Base-by-base conservation (phyloP, 2,329 filamentous ascomycete genomes). In the Cercospora janseana region DNA sequence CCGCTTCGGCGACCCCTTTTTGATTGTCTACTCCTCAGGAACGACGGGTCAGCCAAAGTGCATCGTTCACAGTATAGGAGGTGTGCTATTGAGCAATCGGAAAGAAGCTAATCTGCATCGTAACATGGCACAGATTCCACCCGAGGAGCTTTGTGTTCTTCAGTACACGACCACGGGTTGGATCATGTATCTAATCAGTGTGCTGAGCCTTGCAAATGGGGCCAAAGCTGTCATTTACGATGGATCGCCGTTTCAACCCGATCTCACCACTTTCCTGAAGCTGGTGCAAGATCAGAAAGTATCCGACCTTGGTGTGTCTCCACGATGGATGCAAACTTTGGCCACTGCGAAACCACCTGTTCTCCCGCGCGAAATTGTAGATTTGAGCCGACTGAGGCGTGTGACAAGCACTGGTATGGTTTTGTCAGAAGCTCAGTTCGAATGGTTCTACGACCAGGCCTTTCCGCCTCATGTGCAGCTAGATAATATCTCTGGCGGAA, bases 11-110 rank as follows among this genome's bases (percentile, higher is more conserved):
- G 86, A 92, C 56, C 88, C 89, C 0, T 85, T 88, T 68, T 70
- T 92, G 26, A 79, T 94, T 27, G 64, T 67, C 7, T 94, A 89
- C 63, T 80, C 85, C 0, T 87, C 83, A 1, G 88, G 88, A 2
- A 94, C 88, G 0, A 94, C 89, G 0, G 88, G 89, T 3, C 81
- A 80, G 15, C 89, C 89, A 9, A 94, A 94, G 64, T 90, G 87
- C 52, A 93, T 94, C 56, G 87, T 92, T 2, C 89, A 95, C 66
- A 84, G 82, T 1, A 78, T 81, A 1, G 86, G 86, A 3, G 83
- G 85, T 0, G 70, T 80, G 1, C 67, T 87, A 23, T 55, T 88
- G 56, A 87, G 69, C 41, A 63, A 66, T 2, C 68, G 67, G 31
- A 84, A 91, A 63, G 88, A 94, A 65, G 73, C 71, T 1, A 68